Percentiles rank a stretch among this genome's conserved stretches.
These are phyloP conservation scores for Paecilomyces variotii DNA, from an alignment of 2,329 filamentous ascomycete species.

Conservation along the genomic window DNA sequence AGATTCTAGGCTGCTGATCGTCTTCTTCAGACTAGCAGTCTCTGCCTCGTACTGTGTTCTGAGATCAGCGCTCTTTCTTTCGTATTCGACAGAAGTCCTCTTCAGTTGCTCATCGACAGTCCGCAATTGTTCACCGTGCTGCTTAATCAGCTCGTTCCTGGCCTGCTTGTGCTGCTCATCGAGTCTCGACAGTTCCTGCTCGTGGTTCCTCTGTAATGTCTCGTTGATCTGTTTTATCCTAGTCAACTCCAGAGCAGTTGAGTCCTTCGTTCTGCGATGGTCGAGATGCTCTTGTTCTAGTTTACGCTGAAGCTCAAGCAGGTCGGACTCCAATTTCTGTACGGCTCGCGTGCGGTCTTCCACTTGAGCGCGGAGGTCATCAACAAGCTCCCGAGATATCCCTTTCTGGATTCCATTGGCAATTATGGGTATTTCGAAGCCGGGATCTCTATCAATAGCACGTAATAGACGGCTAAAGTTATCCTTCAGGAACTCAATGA, in stretches of 20 bases:
- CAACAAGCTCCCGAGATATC: conserved; percentile 87
- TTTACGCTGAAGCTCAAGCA: conserved; percentile 47
- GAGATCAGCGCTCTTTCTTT: conserved; percentile 29
- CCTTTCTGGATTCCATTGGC: conserved; percentile 77
- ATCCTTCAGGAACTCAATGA: conserved; percentile 92
- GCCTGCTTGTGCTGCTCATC: conserved; percentile 35
- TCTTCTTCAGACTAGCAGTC: conserved; percentile 54
- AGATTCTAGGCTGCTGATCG: conserved; percentile 51
- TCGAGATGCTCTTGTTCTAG: conserved; percentile 65
- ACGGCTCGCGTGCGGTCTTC: conserved; percentile 61
- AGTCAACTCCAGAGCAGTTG: conserved; percentile 45
- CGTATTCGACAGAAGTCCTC: conserved; percentile 32
- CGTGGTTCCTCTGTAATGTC: conserved; percentile 60
- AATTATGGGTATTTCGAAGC: conserved; percentile 72
- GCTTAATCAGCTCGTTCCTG: conserved; percentile 20
- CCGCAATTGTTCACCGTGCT: conserved; percentile 30
- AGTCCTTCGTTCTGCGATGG: conserved; percentile 58
- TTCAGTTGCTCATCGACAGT: conserved; percentile 43
- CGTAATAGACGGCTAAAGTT: conserved; percentile 81
- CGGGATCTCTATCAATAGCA: conserved; percentile 85
- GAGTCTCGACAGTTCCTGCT: conserved; percentile 51
- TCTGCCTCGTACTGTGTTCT: conserved; percentile 49
- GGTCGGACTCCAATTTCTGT: conserved; percentile 49
- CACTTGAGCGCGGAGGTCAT: conserved; percentile 69
- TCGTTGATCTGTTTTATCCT: conserved; percentile 62